phyloP scores from a whole-genome alignment of 2,329 filamentous ascomycete species.

The Gaeumannomyces tritici region DNA sequence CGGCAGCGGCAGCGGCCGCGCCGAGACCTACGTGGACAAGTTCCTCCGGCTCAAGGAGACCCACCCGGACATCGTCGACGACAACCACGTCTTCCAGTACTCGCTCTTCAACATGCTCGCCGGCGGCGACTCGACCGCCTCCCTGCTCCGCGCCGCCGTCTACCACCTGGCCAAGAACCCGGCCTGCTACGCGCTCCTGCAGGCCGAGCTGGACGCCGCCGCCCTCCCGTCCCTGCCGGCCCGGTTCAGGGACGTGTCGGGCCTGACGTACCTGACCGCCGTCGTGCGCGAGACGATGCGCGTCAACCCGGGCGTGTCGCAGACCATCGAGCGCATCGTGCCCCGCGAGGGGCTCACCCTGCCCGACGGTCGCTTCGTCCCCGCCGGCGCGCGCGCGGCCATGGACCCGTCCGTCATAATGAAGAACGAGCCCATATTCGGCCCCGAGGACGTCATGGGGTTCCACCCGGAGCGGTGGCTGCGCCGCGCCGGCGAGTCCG shows the following conservation, averaged over 20 bases:
- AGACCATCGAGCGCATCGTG: constrained; percentile 40
- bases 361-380: constrained; percentile 16
- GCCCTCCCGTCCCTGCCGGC: constrained; percentile 2
- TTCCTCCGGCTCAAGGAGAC: constrained; percentile 26
- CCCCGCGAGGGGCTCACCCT: constrained; percentile 27
- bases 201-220: constrained; percentile 22
- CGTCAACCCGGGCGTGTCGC: constrained; percentile 35
- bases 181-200: constrained; percentile 13
- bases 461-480: no score
- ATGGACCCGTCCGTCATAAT: no score
- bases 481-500: no score
- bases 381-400: no score
- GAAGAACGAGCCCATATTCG: no score
- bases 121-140: constrained; percentile 24
- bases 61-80: constrained; percentile 21
- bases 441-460: no score
- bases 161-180: constrained; percentile 24
- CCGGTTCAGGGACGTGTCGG: constrained; percentile 11
- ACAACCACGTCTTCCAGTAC: constrained; percentile 25
- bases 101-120: constrained; percentile 23
- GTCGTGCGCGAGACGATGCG: constrained; percentile 42
- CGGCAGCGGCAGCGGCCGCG: constrained; percentile 9
- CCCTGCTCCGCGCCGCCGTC: constrained; percentile 19
- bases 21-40: constrained; percentile 26
- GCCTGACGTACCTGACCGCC: constrained; percentile 35